A percentile compares a stretch with the other conserved stretches of the same genome.
These are phyloP conservation scores for Durio zibethinus DNA, from an alignment of 345 rosid species.

Conservation along the genomic window DNA sequence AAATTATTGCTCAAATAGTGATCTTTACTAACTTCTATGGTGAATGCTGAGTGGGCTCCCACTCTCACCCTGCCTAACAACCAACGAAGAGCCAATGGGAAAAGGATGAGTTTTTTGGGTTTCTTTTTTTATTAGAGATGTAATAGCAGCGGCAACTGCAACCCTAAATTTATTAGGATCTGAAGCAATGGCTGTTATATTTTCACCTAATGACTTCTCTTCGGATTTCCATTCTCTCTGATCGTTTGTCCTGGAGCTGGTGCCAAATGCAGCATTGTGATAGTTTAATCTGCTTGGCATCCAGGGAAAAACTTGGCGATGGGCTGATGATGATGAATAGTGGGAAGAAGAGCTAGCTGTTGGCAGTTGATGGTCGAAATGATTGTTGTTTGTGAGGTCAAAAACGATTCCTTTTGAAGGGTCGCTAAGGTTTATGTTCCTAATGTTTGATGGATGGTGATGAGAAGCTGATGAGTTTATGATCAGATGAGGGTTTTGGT, in stretches of 20 bases:
- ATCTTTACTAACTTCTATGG: not conserved
- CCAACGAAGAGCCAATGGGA: not conserved
- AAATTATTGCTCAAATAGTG: not conserved
- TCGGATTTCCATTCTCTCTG: conserved; percentile 5
- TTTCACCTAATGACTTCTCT: conserved; percentile 19
- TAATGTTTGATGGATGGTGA: conserved; percentile 13
- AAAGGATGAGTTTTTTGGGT: conserved; percentile 3
- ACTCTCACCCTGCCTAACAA: conserved; percentile 16
- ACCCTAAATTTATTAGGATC: conserved; percentile 58
- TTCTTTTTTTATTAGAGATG: conserved; percentile 45
- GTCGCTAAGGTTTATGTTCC: conserved; percentile 27
- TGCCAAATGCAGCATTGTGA: not conserved
- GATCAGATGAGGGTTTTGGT: not conserved
- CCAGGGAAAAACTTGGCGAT: conserved; percentile 25
- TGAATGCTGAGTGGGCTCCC: conserved; percentile 23
- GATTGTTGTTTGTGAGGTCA: conserved; percentile 31
- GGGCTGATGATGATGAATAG: conserved; percentile 3
- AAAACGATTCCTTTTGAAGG: conserved; percentile 44
- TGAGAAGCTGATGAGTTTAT: conserved; percentile 16
- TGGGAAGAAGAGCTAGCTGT: conserved; percentile 12
- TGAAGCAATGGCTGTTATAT: conserved; percentile 37
- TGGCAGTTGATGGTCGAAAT: not conserved
- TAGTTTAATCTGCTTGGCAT: conserved; percentile 16
- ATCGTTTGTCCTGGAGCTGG: not conserved
- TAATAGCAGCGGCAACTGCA: conserved; percentile 51